Percentiles rank a stretch among this genome's conserved stretches.
phyloP scores from a whole-genome alignment of 495 filamentous ascomycete genomes.

The Hypoxylon fragiforme region DNA sequence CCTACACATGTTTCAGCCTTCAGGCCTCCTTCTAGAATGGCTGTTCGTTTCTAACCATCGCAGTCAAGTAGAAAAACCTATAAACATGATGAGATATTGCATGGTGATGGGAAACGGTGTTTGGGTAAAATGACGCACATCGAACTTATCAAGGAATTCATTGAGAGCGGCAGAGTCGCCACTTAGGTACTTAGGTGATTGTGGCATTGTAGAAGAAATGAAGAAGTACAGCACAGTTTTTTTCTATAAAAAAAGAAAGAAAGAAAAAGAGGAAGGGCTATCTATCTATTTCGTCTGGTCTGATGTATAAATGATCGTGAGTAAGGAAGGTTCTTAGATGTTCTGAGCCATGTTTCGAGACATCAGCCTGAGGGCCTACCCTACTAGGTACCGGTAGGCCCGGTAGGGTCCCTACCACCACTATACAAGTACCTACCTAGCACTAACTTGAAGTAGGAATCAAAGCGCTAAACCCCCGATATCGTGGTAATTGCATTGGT shows the following conservation, averaged over 20 bases:
- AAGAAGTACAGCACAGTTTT: not conserved
- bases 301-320: not conserved
- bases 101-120: slow-evolving; percentile 1
- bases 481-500: no score
- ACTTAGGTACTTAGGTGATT: slow-evolving; percentile 71
- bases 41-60: slow-evolving; percentile 70
- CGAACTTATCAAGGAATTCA: slow-evolving; percentile 85
- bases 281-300: not conserved
- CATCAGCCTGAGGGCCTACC: no score
- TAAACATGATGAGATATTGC: slow-evolving; percentile 6
- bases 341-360: not conserved
- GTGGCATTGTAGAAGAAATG: slow-evolving; percentile 24
- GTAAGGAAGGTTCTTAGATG: not conserved
- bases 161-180: slow-evolving; percentile 74
- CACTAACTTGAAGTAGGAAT: no score
- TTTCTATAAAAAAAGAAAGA: not conserved
- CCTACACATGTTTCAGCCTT: slow-evolving; percentile 57
- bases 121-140: slow-evolving; percentile 63
- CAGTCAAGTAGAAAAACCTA: slow-evolving; percentile 96
- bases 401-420: no score
- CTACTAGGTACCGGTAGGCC: no score
- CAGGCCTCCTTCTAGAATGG: not conserved
- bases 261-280: not conserved
- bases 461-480: no score
- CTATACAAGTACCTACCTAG: no score